Base-by-base conservation (phyloP, 140 eudicot genomes). In the Senecio squalidus region DNA sequence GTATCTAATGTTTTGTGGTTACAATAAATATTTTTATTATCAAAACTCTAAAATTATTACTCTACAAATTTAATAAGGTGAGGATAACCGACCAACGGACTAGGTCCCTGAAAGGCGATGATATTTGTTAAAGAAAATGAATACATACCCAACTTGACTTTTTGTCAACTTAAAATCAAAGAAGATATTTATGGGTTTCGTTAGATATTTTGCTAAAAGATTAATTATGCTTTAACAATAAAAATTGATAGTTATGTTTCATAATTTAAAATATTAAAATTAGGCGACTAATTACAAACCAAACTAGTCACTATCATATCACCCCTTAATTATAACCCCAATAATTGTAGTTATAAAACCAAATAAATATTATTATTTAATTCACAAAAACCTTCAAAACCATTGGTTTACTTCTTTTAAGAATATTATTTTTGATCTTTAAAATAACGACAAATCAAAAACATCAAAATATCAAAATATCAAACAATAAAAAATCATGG, bases 41-140 rank as follows among this genome's bases (percentile, higher is more conserved):
- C 16, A 52, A 40, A 25, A 29, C 29, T 17, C 18, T 2, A 10
- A 53, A 23, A 6, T 44, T 60, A 43, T 53, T 53, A 53, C 5
- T 16, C 13, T 46, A 8, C 41, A 20, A 26, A 62, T 45, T 27
- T 62, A 21, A 28, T 47, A 47, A 11, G 55, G 17, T 8, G 45
- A 36, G 39, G 49, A 30, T 14, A 52, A 65, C 70, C 53, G 70
- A 52, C 70, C 52, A 50, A 50, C 70, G 41, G 70, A 52, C 70
- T 40, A 50, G 36, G 9, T 16, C 38, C 36, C 4, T 3, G 14
- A 11, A 30, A 4, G 17, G 50, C 48, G 23, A 43, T 26, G 39
- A 38, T n/a, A 26, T 25, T 23, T 4, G 50, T 48, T 48, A 64
- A 64, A 47, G 29, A 54, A 1, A 64, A 64, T 17, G 29, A 54